Percentiles rank a stretch among this genome's conserved stretches.
Conservation (phyloP, 2,329 filamentous ascomycete species). For the Fusarium concolor region DNA sequence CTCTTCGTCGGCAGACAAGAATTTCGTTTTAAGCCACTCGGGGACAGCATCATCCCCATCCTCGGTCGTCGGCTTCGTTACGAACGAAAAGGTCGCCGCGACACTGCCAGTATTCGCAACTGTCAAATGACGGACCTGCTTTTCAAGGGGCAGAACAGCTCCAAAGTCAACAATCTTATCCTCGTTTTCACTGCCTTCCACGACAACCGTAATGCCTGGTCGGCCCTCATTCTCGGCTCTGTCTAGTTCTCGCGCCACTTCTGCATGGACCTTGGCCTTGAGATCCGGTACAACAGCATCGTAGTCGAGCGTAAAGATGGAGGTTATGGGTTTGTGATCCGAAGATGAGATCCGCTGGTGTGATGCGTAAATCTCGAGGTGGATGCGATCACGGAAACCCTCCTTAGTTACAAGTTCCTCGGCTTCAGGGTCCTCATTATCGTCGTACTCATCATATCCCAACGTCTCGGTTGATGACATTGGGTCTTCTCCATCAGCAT, state of each 20-base stretch:
- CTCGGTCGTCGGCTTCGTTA: slow-evolving; percentile 72
- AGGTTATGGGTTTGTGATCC: slow-evolving; percentile 92
- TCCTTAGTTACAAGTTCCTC: slow-evolving; percentile 68
- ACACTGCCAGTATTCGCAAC: slow-evolving; percentile 94
- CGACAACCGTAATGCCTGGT: slow-evolving; percentile 83
- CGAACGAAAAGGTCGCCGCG: slow-evolving; percentile 81
- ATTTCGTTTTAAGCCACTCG: slow-evolving; percentile 77
- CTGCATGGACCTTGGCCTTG: slow-evolving; percentile 84
- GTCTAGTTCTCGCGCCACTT: slow-evolving; percentile 89
- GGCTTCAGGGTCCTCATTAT: slow-evolving; percentile 58
- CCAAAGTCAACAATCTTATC: slow-evolving; percentile 79
- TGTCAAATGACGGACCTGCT: slow-evolving; percentile 75
- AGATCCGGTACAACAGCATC: slow-evolving; percentile 87
- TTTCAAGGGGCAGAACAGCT: slow-evolving; percentile 74
- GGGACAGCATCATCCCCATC: slow-evolving; percentile 58
- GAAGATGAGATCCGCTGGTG: slow-evolving; percentile 92
- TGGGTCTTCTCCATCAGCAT: slow-evolving; percentile 71
- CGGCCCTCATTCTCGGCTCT: slow-evolving; percentile 91
- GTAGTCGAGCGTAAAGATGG: slow-evolving; percentile 85
- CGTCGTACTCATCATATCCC: slow-evolving; percentile 71
- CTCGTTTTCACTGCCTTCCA: slow-evolving; percentile 69
- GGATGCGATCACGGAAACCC: slow-evolving; percentile 66
- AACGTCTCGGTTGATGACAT: slow-evolving; percentile 50
- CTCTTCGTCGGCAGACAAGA: slow-evolving; percentile 61
- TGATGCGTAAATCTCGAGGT: slow-evolving; percentile 78